Conservation (phyloP, 495 filamentous ascomycete species). For the Penicillium roqueforti region DNA sequence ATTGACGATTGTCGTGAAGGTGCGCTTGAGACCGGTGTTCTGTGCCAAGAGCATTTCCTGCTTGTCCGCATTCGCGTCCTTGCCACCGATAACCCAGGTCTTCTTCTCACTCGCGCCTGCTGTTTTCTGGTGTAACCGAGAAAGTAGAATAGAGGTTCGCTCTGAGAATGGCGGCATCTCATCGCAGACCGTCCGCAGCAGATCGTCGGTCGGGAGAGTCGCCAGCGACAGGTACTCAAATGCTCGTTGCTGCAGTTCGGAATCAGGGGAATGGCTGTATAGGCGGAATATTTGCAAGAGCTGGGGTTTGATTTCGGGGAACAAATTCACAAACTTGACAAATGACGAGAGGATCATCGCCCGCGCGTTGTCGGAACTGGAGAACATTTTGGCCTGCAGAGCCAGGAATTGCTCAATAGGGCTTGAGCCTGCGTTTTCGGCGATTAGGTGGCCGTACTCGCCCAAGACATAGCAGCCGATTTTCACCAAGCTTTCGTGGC, state of each 20-base stretch:
- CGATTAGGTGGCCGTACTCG: conserved; percentile 96
- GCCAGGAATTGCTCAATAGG: conserved; percentile 98
- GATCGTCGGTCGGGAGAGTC: conserved; percentile 80
- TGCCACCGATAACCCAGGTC: conserved; percentile 93
- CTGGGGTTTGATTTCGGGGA: conserved; percentile 97
- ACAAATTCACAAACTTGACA: conserved; percentile 97
- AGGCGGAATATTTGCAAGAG: conserved; percentile 82
- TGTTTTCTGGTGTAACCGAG: conserved; percentile 89
- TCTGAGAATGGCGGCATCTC: conserved; percentile 99
- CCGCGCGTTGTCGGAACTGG: conserved; percentile 80
- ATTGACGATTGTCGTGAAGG: conserved; percentile 61
- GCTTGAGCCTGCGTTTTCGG: conserved; percentile 88
- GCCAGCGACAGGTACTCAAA: conserved; percentile 93
- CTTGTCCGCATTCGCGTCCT: conserved; percentile 80
- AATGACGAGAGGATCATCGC: conserved; percentile 94
- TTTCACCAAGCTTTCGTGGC: conserved; percentile 95
- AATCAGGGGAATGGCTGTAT: conserved; percentile 93
- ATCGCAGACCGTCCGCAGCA: conserved; percentile 93
- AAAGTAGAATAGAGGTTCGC: conserved; percentile 84
- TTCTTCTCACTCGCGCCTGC: conserved; percentile 86
- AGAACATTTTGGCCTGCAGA: conserved; percentile 82
- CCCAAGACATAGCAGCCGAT: conserved; percentile 95
- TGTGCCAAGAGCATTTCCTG: conserved; percentile 79
- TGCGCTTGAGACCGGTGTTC: conserved; percentile 76
- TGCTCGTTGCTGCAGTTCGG: conserved; percentile 92